Percentiles rank a stretch among this genome's conserved stretches.
Evolutionary conservation across 129 eudicot species (phyloP).

Genomic region (Flaveria linearis): DNA sequence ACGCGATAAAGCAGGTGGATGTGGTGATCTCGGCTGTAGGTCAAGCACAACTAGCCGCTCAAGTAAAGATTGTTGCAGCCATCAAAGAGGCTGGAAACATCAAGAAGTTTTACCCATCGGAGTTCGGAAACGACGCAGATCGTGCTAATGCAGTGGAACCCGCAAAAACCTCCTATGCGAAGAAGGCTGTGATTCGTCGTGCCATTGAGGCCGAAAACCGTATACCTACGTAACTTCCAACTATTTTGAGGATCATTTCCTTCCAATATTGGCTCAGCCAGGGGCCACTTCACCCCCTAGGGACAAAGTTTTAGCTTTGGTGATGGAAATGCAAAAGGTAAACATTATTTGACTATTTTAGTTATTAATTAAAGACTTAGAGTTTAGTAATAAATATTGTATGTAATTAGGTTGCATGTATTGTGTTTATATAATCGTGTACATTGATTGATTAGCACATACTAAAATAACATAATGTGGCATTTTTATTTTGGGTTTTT

Average conservation of each 20-base stretch:
- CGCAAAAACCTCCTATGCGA: constrained; percentile 25
- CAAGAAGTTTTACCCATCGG: constrained; percentile 50
- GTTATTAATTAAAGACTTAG: too few relatives aligned
- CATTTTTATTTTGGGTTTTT: neutral
- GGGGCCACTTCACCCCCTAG: constrained; percentile 51
- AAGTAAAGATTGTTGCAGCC: constrained; percentile 44
- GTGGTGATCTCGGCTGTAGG: constrained; percentile 52
- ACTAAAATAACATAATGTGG: too few relatives aligned
- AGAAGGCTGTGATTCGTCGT: constrained; percentile 36
- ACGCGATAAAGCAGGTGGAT: constrained; percentile 53
- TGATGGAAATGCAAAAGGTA: constrained; percentile 50
- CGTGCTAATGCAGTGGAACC: constrained; percentile 35
- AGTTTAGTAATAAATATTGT: too few relatives aligned
- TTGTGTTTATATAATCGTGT: too few relatives aligned
- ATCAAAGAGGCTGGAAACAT: constrained; percentile 59
- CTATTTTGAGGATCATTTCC: constrained; percentile 39
- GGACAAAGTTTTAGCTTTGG: constrained; percentile 48
- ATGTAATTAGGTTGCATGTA: too few relatives aligned
- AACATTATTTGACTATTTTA: neutral
- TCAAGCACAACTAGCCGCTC: constrained; percentile 34
- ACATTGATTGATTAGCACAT: too few relatives aligned
- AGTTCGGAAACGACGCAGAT: constrained; percentile 50
- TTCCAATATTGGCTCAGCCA: constrained; percentile 40
- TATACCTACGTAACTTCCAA: constrained; percentile 36
- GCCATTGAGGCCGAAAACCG: constrained; percentile 46